These are phyloP conservation scores for Dendrostoma leiphaemia DNA, from an alignment of 2,329 filamentous ascomycete genomes.

Conservation along the genomic window DNA sequence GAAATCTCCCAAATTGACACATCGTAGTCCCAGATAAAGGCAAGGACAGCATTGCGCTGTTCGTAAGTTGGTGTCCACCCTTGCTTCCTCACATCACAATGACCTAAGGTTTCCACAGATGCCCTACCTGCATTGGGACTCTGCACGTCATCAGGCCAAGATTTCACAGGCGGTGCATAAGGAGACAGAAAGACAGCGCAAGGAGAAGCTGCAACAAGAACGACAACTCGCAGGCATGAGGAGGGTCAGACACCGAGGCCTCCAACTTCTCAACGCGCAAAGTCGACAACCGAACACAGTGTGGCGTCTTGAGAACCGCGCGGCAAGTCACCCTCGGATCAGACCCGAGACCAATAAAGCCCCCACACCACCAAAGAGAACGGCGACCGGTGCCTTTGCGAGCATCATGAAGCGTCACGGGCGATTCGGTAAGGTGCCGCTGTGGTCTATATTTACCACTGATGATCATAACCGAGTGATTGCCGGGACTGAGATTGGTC, in stretches of 20 bases:
- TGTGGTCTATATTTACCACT: slow-evolving; percentile 9
- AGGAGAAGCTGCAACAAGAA: slow-evolving; percentile 10
- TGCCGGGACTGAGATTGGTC: slow-evolving; percentile 22
- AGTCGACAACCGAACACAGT: slow-evolving; percentile 14
- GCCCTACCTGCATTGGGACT: slow-evolving; percentile 42
- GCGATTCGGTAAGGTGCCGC: not conserved
- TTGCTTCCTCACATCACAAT: not conserved
- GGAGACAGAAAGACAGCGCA: slow-evolving; percentile 10
- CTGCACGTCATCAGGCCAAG: slow-evolving; percentile 20
- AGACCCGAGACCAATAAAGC: not conserved
- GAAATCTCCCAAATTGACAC: not conserved
- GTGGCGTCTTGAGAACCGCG: slow-evolving; percentile 15
- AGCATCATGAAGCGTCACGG: slow-evolving; percentile 19
- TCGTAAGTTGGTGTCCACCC: not conserved
- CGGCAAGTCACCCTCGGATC: not conserved
- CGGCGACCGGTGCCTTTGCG: slow-evolving; percentile 14
- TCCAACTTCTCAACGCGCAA: slow-evolving; percentile 13
- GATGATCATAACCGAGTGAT: slow-evolving; percentile 5
- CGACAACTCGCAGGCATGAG: slow-evolving; percentile 7
- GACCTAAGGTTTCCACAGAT: slow-evolving; percentile 32
- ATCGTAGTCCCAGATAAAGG: not conserved
- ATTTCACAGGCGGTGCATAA: slow-evolving; percentile 13
- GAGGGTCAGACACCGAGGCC: slow-evolving; percentile 12
- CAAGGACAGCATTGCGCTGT: not conserved
- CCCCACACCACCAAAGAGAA: not conserved